Evolutionary conservation across 176 grass and related monocot species (phyloP), one percentile per base, ranked within the genome.

Genomic region (Carex littledalei): DNA sequence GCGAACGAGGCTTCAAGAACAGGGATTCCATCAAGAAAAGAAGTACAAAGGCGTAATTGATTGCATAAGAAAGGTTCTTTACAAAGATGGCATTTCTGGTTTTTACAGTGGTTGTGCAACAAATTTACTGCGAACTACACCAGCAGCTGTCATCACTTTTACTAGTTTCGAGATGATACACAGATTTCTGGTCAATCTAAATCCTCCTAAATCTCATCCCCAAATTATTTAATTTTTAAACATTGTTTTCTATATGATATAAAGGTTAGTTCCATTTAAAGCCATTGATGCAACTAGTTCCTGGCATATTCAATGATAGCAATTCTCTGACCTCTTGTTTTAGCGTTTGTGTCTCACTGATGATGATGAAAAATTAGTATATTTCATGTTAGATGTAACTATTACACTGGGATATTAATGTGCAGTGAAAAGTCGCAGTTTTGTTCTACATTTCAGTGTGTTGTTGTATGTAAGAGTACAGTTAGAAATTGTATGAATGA

Each of bases 141-240:
- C 96, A 50, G 96, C 96, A 26, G 96, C 96, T 83, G 96, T 94
- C 57, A 95, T 99, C 63, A 99, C 96, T 73, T 99, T 99, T 84
- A 99, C 96, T 62, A 99, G 93, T 81, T 99, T 95, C 8, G 96
- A 99, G 88, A 94, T 99, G 95, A 97, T 97, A 55, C 95, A 97
- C 79, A 89, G 95, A 75, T 93, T 86, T 84, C 88, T 95, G 78
- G 70, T 91, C 9, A 45, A 88, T 57, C 29, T 93, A 58, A 79
- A 86, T 57, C 87, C 92, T 60, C 84, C 87, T 15, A 89, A 90
- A 57, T 71, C 84, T 17, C 92, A 88, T 53, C 83, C 89, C 57
- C 90, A 97, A 37, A 81, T 84, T 3, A 82, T 97, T 50, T 90
- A 86, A 94, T 73, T 78, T 18, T 17, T 31, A 50, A 50, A 57